phyloP scores from a whole-genome alignment of 805 yeast genomes.

The Saccharomyces kudriavzevii region DNA sequence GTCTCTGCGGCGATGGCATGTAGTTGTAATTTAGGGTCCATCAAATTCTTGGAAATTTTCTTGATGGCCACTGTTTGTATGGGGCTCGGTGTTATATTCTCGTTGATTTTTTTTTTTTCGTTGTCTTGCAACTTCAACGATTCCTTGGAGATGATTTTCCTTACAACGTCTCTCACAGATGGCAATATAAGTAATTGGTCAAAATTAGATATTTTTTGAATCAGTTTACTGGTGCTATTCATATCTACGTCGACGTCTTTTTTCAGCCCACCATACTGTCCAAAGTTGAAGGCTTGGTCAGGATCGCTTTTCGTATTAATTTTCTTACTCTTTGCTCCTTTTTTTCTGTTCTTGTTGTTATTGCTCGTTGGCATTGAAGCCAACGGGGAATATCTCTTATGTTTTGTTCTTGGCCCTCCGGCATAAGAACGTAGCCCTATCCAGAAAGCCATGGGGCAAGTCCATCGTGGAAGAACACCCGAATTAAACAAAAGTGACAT shows the following conservation, averaged over 20 bases:
- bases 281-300: constrained; percentile 31
- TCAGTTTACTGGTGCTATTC: constrained; percentile 33
- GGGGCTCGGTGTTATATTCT: constrained; percentile 51
- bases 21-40: constrained; percentile 41
- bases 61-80: constrained; percentile 71
- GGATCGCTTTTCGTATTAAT: background rate
- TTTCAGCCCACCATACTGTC: constrained; percentile 42
- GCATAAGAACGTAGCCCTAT: background rate
- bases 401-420: background rate
- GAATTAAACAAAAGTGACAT: background rate
- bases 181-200: constrained; percentile 62
- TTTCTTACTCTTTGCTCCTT: background rate
- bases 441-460: background rate
- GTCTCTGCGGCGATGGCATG: constrained; percentile 92
- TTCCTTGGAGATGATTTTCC: constrained; percentile 42
- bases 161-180: constrained; percentile 52
- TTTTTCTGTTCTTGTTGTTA: background rate
- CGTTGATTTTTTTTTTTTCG: constrained; percentile 1
- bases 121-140: constrained; percentile 32
- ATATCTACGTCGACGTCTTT: constrained; percentile 32
- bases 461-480: background rate
- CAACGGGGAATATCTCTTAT: background rate
- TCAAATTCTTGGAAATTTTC: constrained; percentile 25
- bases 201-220: constrained; percentile 52
- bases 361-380: background rate